These are phyloP conservation scores for Salmacisia buchloeana DNA, from an alignment of 1,284 basidiomycete species.

Conservation along the genomic window DNA sequence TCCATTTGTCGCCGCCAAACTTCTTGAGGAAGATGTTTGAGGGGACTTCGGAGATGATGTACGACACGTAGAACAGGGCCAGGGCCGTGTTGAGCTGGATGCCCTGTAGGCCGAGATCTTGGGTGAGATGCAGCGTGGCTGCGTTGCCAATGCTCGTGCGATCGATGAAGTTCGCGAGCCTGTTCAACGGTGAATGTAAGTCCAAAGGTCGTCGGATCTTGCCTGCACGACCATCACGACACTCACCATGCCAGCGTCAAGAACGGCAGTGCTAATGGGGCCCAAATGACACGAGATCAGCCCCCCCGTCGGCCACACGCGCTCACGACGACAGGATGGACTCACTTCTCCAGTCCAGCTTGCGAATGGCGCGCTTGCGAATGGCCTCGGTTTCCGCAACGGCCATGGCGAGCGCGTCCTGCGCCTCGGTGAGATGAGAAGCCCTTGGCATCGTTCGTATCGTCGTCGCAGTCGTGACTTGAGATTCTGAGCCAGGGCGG, in stretches of 20 bases:
- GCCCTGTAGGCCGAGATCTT: slow-evolving; percentile 28
- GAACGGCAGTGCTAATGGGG: not conserved
- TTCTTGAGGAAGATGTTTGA: slow-evolving; percentile 47
- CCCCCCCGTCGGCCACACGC: no score
- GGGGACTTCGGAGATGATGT: slow-evolving; percentile 43
- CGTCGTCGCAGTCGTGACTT: not conserved
- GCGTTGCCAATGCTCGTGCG: slow-evolving; percentile 34
- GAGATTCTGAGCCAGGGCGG: no score
- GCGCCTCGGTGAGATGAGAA: slow-evolving; percentile 7
- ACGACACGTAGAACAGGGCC: slow-evolving; percentile 50
- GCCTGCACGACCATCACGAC: not conserved
- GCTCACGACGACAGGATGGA: not conserved
- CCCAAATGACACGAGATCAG: no score
- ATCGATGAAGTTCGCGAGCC: slow-evolving; percentile 13
- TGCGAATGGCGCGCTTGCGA: slow-evolving; percentile 17
- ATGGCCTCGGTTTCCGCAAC: not conserved
- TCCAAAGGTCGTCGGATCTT: not conserved
- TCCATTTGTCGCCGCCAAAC: slow-evolving; percentile 37
- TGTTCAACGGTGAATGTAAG: not conserved
- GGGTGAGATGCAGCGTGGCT: slow-evolving; percentile 40
- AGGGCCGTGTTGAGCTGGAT: slow-evolving; percentile 38
- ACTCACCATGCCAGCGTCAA: slow-evolving; percentile 4
- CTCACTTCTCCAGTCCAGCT: slow-evolving; percentile 8
- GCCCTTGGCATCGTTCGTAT: slow-evolving; percentile 11
- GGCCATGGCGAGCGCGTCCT: not conserved